Evolutionary conservation across 2,329 filamentous ascomycete species (phyloP).

Genomic region (Colletotrichum karsti): DNA sequence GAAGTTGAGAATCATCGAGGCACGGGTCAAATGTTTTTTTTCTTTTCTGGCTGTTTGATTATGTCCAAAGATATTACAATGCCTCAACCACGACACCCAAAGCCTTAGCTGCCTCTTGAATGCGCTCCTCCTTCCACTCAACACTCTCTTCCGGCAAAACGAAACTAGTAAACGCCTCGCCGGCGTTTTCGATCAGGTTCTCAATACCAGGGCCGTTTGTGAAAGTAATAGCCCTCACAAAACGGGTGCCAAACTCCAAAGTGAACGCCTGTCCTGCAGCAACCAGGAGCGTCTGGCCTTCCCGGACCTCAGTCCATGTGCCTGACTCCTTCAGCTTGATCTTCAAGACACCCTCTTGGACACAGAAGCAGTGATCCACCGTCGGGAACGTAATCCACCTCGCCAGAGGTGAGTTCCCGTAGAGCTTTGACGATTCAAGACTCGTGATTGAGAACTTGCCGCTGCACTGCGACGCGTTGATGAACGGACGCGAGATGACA

Average conservation of each 20-base stretch:
- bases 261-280: slow-evolving; percentile 54
- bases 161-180: slow-evolving; percentile 40
- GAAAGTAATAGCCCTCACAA: slow-evolving; percentile 56
- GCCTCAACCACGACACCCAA: slow-evolving; percentile 2
- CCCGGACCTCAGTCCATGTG: slow-evolving; percentile 43
- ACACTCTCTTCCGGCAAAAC: slow-evolving; percentile 46
- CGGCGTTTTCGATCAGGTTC: slow-evolving; percentile 49
- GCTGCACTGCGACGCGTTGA: slow-evolving; percentile 53
- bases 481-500: slow-evolving; percentile 55
- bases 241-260: slow-evolving; percentile 53
- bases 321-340: slow-evolving; percentile 45
- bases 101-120: neutral
- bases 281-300: slow-evolving; percentile 58
- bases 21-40: neutral
- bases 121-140: slow-evolving; percentile 5
- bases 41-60: no score
- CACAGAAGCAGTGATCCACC: slow-evolving; percentile 61
- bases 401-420: slow-evolving; percentile 43
- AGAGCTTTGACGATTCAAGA: slow-evolving; percentile 53
- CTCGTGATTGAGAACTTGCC: slow-evolving; percentile 62
- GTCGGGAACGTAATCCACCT: slow-evolving; percentile 50
- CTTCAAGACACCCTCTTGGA: slow-evolving; percentile 54
- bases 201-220: slow-evolving; percentile 59
- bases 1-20: no score
- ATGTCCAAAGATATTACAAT: neutral